A percentile compares a stretch with the other conserved stretches of the same genome.
phyloP scores from a whole-genome alignment of 176 grass and related monocot species.

The Eleusine indica region DNA sequence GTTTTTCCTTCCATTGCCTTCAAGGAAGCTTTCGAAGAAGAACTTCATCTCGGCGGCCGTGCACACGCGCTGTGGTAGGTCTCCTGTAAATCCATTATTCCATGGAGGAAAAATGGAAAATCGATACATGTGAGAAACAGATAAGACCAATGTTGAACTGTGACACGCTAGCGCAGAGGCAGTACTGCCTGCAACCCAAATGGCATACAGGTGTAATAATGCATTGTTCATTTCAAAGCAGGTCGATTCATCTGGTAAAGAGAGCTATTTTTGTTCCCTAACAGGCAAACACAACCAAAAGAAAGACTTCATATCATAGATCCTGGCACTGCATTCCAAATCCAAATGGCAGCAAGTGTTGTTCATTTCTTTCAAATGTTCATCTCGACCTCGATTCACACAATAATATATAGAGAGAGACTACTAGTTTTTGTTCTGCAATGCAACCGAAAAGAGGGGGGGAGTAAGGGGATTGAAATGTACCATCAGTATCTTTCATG shows the following conservation, averaged over 20 bases:
- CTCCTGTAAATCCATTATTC: conserved; percentile 54
- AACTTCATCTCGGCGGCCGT: conserved; percentile 89
- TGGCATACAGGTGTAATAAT: not conserved
- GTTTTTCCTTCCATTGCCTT: conserved; percentile 59
- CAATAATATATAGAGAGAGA: no score
- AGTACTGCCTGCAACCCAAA: not conserved
- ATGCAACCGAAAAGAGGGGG: not conserved
- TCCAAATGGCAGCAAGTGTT: not conserved
- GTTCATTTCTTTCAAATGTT: not conserved
- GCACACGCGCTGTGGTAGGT: conserved; percentile 68
- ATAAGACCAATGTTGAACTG: conserved; percentile 6
- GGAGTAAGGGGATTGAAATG: not conserved
- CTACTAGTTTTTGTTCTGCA: not conserved
- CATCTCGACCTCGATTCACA: not conserved
- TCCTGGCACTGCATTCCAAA: not conserved
- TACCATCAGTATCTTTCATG: conserved; percentile 62
- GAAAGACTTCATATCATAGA: not conserved
- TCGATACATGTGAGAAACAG: not conserved
- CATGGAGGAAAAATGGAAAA: not conserved
- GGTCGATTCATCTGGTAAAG: not conserved
- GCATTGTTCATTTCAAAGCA: not conserved
- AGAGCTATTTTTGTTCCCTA: not conserved
- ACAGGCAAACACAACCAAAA: not conserved
- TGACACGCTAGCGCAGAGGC: not conserved
- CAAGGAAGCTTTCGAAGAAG: conserved; percentile 77